Base-by-base conservation (phyloP, 768 basidiomycete genomes). In the Phlebiopsis flavidoalba region DNA sequence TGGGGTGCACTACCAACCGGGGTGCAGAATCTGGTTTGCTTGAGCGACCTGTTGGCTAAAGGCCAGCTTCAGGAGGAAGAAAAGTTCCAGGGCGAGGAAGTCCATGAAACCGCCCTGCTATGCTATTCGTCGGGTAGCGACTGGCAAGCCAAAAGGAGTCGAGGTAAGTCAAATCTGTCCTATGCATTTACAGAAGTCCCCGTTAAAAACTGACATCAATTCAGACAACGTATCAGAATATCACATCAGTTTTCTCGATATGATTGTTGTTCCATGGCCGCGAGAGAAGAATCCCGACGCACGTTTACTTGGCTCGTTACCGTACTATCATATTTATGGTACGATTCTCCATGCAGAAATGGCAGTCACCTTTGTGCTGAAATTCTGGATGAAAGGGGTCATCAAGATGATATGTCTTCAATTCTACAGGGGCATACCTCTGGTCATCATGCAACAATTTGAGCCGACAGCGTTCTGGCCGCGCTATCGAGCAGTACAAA, bases 81-180 rank as follows among this genome's bases (percentile, higher is more conserved):
- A 64, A 75, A 72, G 65, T 84, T 87, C 51, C 76, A 83, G 12
- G 84, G 81, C 0, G 64, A 76, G 0, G 68, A 74, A 21, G 76
- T 84, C 1, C 67, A 85, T 53, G 85, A 88, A 64, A 90, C 90
- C 0, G 71, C 76, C 2, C 83, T 83, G 63, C 68, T 91, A 33
- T 90, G 87, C 60, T 91, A 90, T 59, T 76, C 73, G 4, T 75
- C 74, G 69, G 91, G 91, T 5, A 93, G n/a, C 91, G 1, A 91
- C 88, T 0, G 89, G 91, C 0, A 84, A 85, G 63, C 86, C 91
- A 2, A 94, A 93, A 72, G 91, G 83, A 4, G 82, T 84, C 17
- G 75, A 80, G 63, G 76, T 75, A 15, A 64, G 63, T 24, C n/a
- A 31, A 2, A 10, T 35, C 84, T 40, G 70, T n/a, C n/a, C n/a